These are phyloP conservation scores for Erodium texanum DNA, from an alignment of 441 rosid genomes.

Conservation along the genomic window DNA sequence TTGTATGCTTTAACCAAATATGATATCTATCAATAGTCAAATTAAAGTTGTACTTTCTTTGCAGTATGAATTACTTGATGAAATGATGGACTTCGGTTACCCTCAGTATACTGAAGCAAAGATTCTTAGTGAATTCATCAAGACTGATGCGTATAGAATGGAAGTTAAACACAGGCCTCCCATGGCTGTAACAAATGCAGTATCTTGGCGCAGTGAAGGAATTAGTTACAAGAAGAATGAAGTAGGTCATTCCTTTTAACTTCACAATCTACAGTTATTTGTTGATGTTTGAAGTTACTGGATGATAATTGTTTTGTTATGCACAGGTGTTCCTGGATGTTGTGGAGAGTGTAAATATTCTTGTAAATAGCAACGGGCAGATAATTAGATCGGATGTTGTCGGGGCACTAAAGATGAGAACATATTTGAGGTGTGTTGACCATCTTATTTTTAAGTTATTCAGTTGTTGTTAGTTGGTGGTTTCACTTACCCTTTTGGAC, in stretches of 20 bases:
- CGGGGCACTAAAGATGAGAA: slow-evolving; percentile 97
- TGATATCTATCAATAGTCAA: not conserved
- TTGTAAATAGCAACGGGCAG: slow-evolving; percentile 96
- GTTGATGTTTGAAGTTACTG: slow-evolving; percentile 15
- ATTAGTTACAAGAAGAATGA: slow-evolving; percentile 86
- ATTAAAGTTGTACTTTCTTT: not conserved
- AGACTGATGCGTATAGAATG: slow-evolving; percentile 98
- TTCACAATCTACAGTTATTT: slow-evolving; percentile 8
- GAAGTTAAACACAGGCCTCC: slow-evolving; percentile 95
- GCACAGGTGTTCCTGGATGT: slow-evolving; percentile 92
- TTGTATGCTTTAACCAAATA: not conserved
- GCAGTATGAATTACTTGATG: slow-evolving; percentile 96
- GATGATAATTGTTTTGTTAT: slow-evolving; percentile 13
- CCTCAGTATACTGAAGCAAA: slow-evolving; percentile 94
- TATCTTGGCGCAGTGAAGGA: slow-evolving; percentile 98
- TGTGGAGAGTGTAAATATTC: slow-evolving; percentile 90
- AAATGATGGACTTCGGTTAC: slow-evolving; percentile 98
- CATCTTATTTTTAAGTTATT: not conserved
- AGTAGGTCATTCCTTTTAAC: slow-evolving; percentile 32
- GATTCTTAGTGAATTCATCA: slow-evolving; percentile 89
- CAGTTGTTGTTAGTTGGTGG: slow-evolving; percentile 4
- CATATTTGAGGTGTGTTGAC: slow-evolving; percentile 66
- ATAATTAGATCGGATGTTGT: slow-evolving; percentile 93
- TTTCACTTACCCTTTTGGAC: not conserved
- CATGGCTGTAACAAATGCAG: slow-evolving; percentile 98